A percentile compares a stretch with the other conserved stretches of the same genome.
Conservation (phyloP, 2,329 filamentous ascomycete species). For the Tolypocladium endophyticum region DNA sequence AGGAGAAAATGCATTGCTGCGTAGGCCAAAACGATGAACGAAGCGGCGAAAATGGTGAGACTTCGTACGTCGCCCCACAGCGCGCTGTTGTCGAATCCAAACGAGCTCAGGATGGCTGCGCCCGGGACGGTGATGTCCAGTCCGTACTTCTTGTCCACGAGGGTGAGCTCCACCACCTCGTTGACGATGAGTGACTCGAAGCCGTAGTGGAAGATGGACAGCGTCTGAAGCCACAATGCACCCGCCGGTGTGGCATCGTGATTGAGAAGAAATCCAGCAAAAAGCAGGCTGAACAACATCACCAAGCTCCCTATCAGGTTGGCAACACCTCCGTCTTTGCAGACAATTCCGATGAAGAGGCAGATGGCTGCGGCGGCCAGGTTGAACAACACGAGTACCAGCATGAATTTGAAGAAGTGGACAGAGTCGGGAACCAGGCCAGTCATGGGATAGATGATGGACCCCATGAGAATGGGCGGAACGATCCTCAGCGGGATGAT, state of each 20-base stretch:
- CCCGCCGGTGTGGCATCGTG: slow-evolving; percentile 82
- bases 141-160: slow-evolving; percentile 91
- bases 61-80: slow-evolving; percentile 79
- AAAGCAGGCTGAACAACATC: slow-evolving; percentile 94
- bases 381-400: slow-evolving; percentile 92
- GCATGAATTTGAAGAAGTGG: slow-evolving; percentile 84
- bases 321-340: slow-evolving; percentile 82
- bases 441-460: slow-evolving; percentile 97
- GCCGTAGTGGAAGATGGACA: slow-evolving; percentile 97
- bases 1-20: slow-evolving; percentile 86
- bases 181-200: slow-evolving; percentile 97
- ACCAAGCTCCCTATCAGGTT: slow-evolving; percentile 90
- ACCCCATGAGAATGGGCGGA: slow-evolving; percentile 87
- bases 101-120: slow-evolving; percentile 84
- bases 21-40: slow-evolving; percentile 84
- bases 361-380: slow-evolving; percentile 88
- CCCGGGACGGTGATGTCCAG: slow-evolving; percentile 94
- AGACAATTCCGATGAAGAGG: slow-evolving; percentile 91
- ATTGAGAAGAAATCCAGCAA: slow-evolving; percentile 88
- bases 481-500: slow-evolving; percentile 90
- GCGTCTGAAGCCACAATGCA: slow-evolving; percentile 79
- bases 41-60: slow-evolving; percentile 68
- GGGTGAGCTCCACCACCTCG: slow-evolving; percentile 80
- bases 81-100: slow-evolving; percentile 83
- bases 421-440: slow-evolving; percentile 71